Evolutionary conservation across 306 rosid species (phyloP).

Genomic region (Castanea crenata): DNA sequence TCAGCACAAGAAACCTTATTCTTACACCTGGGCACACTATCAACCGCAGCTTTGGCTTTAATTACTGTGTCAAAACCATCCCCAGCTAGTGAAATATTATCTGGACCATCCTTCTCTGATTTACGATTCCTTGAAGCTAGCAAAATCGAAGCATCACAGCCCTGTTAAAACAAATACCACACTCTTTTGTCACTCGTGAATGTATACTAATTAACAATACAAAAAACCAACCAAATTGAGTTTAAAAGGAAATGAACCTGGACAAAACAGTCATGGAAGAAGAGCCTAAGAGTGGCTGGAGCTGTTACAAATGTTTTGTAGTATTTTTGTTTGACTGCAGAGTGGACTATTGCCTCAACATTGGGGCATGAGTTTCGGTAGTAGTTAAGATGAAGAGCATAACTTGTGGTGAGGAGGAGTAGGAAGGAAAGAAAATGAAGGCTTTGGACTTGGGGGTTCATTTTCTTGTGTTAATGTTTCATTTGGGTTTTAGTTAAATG

Average conservation of each 20-base stretch:
- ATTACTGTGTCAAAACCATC: conserved; percentile 94
- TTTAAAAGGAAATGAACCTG: conserved; percentile 32
- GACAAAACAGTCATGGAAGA: conserved; percentile 89
- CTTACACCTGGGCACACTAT: conserved; percentile 55
- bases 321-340: conserved; percentile 57
- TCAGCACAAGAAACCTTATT: conserved; percentile 93
- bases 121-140: conserved; percentile 47
- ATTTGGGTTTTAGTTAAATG: background rate
- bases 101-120: conserved; percentile 67
- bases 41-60: conserved; percentile 81
- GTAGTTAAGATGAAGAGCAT: conserved; percentile 41
- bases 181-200: background rate
- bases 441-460: conserved; percentile 23
- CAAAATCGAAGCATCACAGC: conserved; percentile 89
- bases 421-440: conserved; percentile 32
- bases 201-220: too few species aligned
- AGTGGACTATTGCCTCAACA: conserved; percentile 64
- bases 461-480: conserved; percentile 8
- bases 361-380: conserved; percentile 67
- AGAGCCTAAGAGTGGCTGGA: conserved; percentile 82
- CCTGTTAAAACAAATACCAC: conserved; percentile 36
- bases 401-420: conserved; percentile 14
- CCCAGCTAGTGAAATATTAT: conserved; percentile 72
- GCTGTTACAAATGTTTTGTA: conserved; percentile 70
- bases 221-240: background rate